Base-by-base conservation (phyloP, 495 filamentous ascomycete genomes). In the Trichocladium antarcticum region DNA sequence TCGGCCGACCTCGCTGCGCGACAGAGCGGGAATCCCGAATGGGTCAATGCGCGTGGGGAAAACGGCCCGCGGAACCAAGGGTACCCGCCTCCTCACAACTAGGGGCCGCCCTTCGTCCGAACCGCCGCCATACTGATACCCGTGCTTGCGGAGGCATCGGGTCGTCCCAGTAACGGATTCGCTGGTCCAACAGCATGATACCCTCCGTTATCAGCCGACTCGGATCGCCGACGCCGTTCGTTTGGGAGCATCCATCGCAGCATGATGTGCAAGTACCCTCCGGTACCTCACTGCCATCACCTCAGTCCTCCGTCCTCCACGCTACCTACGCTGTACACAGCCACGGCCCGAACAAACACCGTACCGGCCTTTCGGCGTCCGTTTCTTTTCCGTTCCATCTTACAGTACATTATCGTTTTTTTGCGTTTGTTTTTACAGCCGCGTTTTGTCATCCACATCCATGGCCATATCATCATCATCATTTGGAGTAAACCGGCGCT, bases 1-100 rank as follows among this genome's bases (percentile, higher is more conserved):
- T 52, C 57, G 37, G 72, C 67, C 6, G 75, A 78, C 45, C 65
- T 72, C n/a, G 68, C 71, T 40, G 69, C 71, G 12, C 74, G 75
- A 50, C 80, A 80, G 53, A 81, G 77, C 45, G 81, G 78, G 27
- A 73, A 76, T 37, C 64, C 76, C 11, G 78, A 85, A 56, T 84
- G 81, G 82, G 69, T 81, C 42, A 74, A 72, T 27, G 71, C 75
- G 12, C 69, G 79, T 54, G 77, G 77, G 47, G 75, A 82, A 57
- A 67, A 68, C 52, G 76, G 73, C 12, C 64, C 56, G 36, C 59
- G 64, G 1, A 61, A 69, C 43, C 69, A 62, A 45, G 60, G 59
- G 17, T 63, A 54, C 45, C 67, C 57, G 35, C 66, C 68, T 19
- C 62, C 67, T 17, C 63, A 57, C 19, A 56, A 60, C 50, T 65